Conservation (phyloP, 805 yeast genomes). For the Lachancea mirantina region DNA sequence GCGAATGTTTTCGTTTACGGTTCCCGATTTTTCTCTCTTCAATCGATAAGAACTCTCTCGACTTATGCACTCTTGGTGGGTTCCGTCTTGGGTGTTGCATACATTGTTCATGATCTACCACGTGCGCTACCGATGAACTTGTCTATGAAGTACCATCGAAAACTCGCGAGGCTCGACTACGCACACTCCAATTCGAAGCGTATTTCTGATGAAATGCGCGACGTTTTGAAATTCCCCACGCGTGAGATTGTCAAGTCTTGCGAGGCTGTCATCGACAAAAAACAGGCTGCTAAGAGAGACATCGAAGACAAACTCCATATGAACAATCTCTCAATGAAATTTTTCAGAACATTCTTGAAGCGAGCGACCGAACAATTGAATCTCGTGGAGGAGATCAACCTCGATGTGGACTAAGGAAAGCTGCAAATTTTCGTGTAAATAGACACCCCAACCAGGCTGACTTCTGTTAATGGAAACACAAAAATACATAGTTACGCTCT, state of each 20-base stretch:
- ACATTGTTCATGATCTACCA: conserved; percentile 74
- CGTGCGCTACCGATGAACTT: conserved; percentile 81
- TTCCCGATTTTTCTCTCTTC: conserved; percentile 32
- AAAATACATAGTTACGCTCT: no score
- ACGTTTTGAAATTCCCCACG: conserved; percentile 73
- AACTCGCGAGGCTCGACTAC: conserved; percentile 64
- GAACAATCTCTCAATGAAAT: conserved; percentile 22
- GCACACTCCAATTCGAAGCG: conserved; percentile 71
- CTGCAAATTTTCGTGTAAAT: no score
- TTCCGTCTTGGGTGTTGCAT: conserved; percentile 48
- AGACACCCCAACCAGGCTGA: no score
- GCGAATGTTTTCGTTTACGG: conserved; percentile 33
- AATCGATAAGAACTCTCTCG: conserved; percentile 39
- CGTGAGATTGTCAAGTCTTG: conserved; percentile 53
- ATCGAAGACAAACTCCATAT: conserved; percentile 21
- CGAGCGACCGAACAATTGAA: conserved; percentile 18
- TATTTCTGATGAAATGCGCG: conserved; percentile 72
- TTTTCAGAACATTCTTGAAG: conserved; percentile 20
- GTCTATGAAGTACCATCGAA: conserved; percentile 59
- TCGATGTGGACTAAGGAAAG: conserved; percentile 28
- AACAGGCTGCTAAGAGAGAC: conserved; percentile 20
- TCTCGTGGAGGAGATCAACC: conserved; percentile 20
- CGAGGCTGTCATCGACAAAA: conserved; percentile 23
- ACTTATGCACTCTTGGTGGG: conserved; percentile 48
- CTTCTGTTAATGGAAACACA: no score